These are phyloP conservation scores for Leptodermis oblonga DNA, from an alignment of 257 asterid genomes.

Conservation along the genomic window DNA sequence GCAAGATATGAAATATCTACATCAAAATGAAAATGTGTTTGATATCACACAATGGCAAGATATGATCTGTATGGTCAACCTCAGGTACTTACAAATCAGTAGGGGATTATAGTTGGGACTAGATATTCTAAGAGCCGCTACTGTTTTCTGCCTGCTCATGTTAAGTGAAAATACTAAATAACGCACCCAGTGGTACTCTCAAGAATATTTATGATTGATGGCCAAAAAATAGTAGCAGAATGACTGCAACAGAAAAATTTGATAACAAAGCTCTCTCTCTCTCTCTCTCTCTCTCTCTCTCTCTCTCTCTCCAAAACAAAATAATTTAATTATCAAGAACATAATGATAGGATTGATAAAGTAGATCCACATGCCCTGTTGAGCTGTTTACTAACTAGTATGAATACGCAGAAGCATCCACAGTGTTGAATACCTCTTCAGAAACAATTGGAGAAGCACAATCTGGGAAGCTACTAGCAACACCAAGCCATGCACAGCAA, in stretches of 20 bases:
- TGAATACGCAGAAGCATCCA: background rate
- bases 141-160: background rate
- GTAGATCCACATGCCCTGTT: background rate
- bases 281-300: too few relatives aligned
- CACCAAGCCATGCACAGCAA: constrained; percentile 99
- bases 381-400: constrained; percentile 1
- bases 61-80: background rate
- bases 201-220: background rate
- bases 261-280: background rate
- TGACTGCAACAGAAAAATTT: background rate
- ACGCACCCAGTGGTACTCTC: background rate
- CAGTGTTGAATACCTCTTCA: constrained; percentile 64
- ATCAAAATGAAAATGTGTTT: background rate
- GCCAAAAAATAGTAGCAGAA: background rate
- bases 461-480: constrained; percentile 96
- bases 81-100: background rate
- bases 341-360: background rate
- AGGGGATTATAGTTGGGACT: background rate
- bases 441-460: constrained; percentile 90
- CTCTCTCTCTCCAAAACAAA: too few relatives aligned
- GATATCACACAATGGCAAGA: background rate
- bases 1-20: background rate
- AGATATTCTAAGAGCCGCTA: background rate
- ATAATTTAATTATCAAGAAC: background rate
- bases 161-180: background rate